A percentile compares a stretch with the other conserved stretches of the same genome.
phyloP scores from a whole-genome alignment of 2,329 filamentous ascomycete species.

The Apiospora malaysiana region DNA sequence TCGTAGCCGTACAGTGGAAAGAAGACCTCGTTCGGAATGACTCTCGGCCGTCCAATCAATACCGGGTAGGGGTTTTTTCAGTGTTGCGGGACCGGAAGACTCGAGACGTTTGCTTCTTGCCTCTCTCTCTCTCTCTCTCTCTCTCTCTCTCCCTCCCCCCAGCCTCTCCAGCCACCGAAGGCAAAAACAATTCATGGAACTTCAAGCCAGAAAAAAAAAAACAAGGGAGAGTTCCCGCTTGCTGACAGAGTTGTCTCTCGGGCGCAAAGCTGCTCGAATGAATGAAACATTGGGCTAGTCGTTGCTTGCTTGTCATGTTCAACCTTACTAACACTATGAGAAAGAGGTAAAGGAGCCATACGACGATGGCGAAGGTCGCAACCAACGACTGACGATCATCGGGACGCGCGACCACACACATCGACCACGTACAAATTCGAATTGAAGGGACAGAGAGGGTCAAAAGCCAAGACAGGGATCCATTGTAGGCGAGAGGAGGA shows the following conservation, averaged over 20 bases:
- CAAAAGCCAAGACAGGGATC: constrained; percentile 13
- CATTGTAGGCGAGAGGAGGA: constrained; percentile 9
- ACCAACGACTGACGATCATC: constrained; percentile 18
- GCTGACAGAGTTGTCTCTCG: constrained; percentile 2
- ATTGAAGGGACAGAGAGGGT: constrained; percentile 1
- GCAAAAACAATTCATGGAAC: background rate
- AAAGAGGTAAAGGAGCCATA: background rate
- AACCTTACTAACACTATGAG: constrained; percentile 11
- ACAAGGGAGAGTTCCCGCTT: constrained; percentile 11
- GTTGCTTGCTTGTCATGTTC: constrained; percentile 7
- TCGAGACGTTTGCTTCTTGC: constrained; percentile 7
- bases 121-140: background rate
- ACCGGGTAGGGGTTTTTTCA: constrained; percentile 19
- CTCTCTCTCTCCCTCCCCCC: background rate
- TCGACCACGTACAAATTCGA: background rate
- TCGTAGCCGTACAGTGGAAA: background rate
- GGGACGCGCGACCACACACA: constrained; percentile 9
- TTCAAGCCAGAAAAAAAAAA: background rate
- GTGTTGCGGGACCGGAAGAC: constrained; percentile 19
- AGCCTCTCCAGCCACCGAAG: constrained; percentile 18
- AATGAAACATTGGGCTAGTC: constrained; percentile 3
- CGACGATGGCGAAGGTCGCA: background rate
- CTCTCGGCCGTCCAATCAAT: constrained; percentile 15
- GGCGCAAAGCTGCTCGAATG: background rate
- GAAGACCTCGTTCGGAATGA: constrained; percentile 14